phyloP scores from a whole-genome alignment of 169 alveolate genomes.

The Blepharisma undulans region DNA sequence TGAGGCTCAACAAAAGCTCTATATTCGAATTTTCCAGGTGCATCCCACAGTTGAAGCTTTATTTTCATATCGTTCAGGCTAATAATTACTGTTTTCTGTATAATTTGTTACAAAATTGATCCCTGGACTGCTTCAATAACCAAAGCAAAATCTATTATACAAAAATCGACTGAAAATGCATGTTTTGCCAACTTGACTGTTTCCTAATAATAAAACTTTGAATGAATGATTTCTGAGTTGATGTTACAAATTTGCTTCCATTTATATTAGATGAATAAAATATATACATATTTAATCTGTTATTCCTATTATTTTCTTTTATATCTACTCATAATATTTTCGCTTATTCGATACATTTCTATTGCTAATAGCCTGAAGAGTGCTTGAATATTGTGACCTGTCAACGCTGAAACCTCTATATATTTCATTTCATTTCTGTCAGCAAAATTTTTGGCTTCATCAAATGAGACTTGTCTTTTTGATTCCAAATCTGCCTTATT shows the following conservation, averaged over 20 bases:
- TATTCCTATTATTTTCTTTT: too few species aligned
- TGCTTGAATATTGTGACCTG: constrained; percentile 23
- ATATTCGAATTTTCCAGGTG: constrained; percentile 97
- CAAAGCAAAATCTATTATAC: too few species aligned
- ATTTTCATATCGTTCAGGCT: constrained; percentile 87
- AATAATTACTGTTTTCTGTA: neutral
- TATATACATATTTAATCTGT: too few species aligned
- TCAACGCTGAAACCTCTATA: constrained; percentile 26
- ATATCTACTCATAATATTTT: too few species aligned
- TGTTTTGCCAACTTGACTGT: too few species aligned
- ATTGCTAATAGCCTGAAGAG: neutral
- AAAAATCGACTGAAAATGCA: too few species aligned
- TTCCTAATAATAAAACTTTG: too few species aligned
- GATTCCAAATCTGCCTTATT: constrained; percentile 94
- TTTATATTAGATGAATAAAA: too few species aligned
- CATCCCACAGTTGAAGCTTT: constrained; percentile 95
- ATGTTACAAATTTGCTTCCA: too few species aligned
- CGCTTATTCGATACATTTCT: neutral
- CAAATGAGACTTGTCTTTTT: constrained; percentile 88
- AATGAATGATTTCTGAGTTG: too few species aligned
- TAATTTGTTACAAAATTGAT: too few species aligned
- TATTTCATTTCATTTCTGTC: constrained; percentile 72
- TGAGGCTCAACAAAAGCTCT: constrained; percentile 96
- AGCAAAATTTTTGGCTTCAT: constrained; percentile 82
- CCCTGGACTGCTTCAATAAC: too few species aligned